Percentiles rank a stretch among this genome's conserved stretches.
Evolutionary conservation across 73 alveolate genomes (phyloP).

Genomic region (Blepharisma japonicum): DNA sequence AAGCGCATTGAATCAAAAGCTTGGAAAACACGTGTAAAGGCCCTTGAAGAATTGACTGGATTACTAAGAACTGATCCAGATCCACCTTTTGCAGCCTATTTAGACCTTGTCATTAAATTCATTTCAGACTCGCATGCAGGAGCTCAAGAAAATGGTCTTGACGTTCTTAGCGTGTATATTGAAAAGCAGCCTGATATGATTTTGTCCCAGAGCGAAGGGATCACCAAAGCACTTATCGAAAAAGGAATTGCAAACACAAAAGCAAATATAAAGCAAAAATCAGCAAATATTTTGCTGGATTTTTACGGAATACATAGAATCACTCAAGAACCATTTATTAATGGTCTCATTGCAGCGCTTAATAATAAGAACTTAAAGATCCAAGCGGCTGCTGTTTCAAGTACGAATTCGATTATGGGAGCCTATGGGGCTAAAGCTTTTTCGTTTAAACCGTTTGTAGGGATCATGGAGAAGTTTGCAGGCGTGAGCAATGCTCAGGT

Average conservation of each 20-base stretch:
- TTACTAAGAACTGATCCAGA: constrained; percentile 38
- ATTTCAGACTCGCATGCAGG: constrained; percentile 73
- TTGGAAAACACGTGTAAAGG: constrained; percentile 46
- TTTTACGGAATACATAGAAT: constrained; percentile 58
- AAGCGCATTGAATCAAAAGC: constrained; percentile 50
- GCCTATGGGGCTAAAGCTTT: constrained; percentile 64
- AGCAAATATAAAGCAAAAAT: constrained; percentile 43
- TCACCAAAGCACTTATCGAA: constrained; percentile 51
- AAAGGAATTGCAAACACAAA: constrained; percentile 72
- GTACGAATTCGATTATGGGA: constrained; percentile 41
- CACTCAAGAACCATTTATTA: constrained; percentile 48
- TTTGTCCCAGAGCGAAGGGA: constrained; percentile 40
- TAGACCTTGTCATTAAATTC: constrained; percentile 51
- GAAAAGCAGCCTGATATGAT: constrained; percentile 36
- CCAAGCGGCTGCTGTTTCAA: constrained; percentile 45
- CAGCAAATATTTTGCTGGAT: constrained; percentile 48
- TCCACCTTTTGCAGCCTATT: constrained; percentile 47
- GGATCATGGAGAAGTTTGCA: constrained; percentile 45
- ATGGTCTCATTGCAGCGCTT: constrained; percentile 44
- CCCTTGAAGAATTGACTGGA: constrained; percentile 62
- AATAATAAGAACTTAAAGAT: constrained; percentile 58
- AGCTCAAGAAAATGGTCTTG: constrained; percentile 66
- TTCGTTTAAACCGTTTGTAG: constrained; percentile 55
- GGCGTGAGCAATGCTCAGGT: constrained; percentile 53
- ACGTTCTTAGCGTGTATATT: constrained; percentile 48